Conservation (phyloP, 148 eudicot genomes). For the Rhododendron kiyosumense region DNA sequence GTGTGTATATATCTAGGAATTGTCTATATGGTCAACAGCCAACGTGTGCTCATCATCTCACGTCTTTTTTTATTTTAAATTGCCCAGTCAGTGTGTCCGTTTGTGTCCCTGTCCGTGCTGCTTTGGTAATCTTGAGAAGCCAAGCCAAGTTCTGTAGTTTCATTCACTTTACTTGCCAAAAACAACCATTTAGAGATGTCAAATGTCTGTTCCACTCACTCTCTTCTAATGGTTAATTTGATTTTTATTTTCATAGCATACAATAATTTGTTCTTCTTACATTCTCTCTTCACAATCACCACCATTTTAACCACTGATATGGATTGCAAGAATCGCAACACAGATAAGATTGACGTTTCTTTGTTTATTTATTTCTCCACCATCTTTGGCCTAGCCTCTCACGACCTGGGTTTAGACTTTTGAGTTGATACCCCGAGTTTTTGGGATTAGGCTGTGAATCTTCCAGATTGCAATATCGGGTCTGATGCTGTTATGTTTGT, state of each 20-base stretch:
- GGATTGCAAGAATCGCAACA: background rate
- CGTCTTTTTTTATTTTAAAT: no score
- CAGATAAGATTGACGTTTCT: background rate
- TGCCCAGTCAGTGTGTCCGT: no score
- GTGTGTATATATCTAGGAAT: no score
- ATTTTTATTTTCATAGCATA: background rate
- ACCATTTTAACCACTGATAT: background rate
- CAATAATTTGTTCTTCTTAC: background rate
- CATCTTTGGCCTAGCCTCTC: background rate
- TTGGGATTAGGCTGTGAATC: background rate
- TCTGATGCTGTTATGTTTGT: background rate
- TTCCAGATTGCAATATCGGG: background rate
- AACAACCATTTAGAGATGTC: no score
- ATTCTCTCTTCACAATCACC: background rate
- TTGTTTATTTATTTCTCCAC: background rate
- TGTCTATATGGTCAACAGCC: no score
- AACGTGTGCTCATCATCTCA: no score
- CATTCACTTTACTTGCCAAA: no score
- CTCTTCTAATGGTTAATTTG: background rate
- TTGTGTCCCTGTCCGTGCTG: no score
- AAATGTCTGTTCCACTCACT: background rate
- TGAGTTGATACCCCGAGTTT: background rate
- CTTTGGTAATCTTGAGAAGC: no score
- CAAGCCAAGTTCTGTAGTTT: no score
- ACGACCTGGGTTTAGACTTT: background rate